These are phyloP conservation scores for Kwoniella heveanensis DNA, from an alignment of 768 basidiomycete genomes.

Conservation along the genomic window DNA sequence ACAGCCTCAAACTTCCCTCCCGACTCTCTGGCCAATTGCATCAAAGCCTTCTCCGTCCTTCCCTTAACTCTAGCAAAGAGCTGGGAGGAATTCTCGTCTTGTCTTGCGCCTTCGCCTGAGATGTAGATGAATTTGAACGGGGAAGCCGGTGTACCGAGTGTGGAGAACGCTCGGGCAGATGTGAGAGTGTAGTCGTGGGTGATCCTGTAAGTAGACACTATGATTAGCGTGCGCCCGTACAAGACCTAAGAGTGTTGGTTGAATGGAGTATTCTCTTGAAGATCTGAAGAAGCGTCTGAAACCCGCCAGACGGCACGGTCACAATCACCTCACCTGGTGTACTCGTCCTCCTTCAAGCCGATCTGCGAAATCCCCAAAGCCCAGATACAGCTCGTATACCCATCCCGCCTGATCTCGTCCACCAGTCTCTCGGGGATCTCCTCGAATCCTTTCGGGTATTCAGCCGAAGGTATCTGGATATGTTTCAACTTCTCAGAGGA, in stretches of 20 bases:
- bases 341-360: slow-evolving; percentile 27
- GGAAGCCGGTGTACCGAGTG: slow-evolving; percentile 40
- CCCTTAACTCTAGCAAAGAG: slow-evolving; percentile 58
- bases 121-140: slow-evolving; percentile 58
- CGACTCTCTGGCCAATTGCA: slow-evolving; percentile 1
- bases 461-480: slow-evolving; percentile 23
- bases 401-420: slow-evolving; percentile 20
- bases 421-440: slow-evolving; percentile 22
- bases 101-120: slow-evolving; percentile 58
- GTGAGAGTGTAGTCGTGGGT: slow-evolving; percentile 57
- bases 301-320: too few relatives aligned
- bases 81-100: slow-evolving; percentile 49
- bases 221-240: too few relatives aligned
- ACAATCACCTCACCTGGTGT: slow-evolving; percentile 25
- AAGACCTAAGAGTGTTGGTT: too few relatives aligned
- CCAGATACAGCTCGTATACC: slow-evolving; percentile 30
- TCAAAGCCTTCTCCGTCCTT: slow-evolving; percentile 33
- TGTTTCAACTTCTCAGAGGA: slow-evolving; percentile 20
- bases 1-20: slow-evolving; percentile 21
- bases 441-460: slow-evolving; percentile 35
- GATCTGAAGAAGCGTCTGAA: not conserved
- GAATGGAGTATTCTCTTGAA: too few relatives aligned
- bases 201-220: too few relatives aligned
- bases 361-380: slow-evolving; percentile 32
- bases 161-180: slow-evolving; percentile 52